These are phyloP conservation scores for Lipomyces sp. DNA, from an alignment of 805 yeast genomes.

Conservation along the genomic window DNA sequence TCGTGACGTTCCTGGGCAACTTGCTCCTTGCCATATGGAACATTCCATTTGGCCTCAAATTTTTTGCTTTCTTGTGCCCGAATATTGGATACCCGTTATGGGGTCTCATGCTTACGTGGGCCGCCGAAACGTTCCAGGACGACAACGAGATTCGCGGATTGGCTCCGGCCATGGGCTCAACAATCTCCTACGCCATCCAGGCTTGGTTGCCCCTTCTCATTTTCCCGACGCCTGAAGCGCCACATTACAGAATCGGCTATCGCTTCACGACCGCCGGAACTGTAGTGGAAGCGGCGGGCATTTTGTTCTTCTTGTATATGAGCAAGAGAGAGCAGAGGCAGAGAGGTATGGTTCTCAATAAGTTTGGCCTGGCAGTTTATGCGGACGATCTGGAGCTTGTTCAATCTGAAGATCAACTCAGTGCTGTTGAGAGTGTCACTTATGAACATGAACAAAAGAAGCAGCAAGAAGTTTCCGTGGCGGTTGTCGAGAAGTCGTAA, in stretches of 20 bases:
- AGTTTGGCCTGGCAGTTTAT: conserved; percentile 18
- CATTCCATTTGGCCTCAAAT: conserved; percentile 41
- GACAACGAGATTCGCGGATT: conserved; percentile 33
- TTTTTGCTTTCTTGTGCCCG: conserved; percentile 18
- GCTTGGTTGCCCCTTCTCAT: conserved; percentile 44
- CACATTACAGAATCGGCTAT: conserved; percentile 33
- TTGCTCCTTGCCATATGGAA: conserved; percentile 44
- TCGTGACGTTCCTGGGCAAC: conserved; percentile 22
- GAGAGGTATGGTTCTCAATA: conserved; percentile 7
- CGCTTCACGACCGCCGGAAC: conserved; percentile 19
- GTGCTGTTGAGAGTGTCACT: no score
- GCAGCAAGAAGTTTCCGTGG: no score
- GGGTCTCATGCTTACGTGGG: conserved; percentile 32
- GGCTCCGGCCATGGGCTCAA: conserved; percentile 37
- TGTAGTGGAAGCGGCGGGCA: conserved; percentile 2
- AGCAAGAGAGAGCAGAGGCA: conserved; percentile 6
- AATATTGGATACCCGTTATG: conserved; percentile 13
- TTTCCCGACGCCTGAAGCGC: conserved; percentile 39
- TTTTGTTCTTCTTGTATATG: conserved; percentile 23
- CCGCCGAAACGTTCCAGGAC: conserved; percentile 32
- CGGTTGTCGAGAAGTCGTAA: no score
- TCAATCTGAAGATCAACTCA: no score
- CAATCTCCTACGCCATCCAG: conserved; percentile 36
- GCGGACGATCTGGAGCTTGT: conserved; percentile 13
- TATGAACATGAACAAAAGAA: no score